Evolutionary conservation across 208 protist genomes (phyloP).

Genomic region (Entamoeba moshkovskii): DNA sequence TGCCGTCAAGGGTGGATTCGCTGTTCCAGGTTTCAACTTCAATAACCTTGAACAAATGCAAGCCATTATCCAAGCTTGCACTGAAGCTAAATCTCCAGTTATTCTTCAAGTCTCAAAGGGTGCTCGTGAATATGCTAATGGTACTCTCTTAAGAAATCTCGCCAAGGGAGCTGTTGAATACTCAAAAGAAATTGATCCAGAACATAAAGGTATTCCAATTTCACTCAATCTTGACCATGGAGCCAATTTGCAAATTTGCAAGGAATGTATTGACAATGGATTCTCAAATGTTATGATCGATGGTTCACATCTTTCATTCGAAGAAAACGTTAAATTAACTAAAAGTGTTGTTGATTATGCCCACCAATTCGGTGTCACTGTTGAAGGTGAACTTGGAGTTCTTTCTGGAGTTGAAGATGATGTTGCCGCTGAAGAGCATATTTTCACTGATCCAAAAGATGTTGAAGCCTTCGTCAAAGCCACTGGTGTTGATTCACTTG

Average conservation of each 20-base stretch:
- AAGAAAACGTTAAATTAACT: slow-evolving; percentile 41
- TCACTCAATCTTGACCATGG: slow-evolving; percentile 40
- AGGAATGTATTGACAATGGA: slow-evolving; percentile 26
- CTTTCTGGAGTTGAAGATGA: slow-evolving; percentile 43
- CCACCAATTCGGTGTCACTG: slow-evolving; percentile 32
- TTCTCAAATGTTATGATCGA: slow-evolving; percentile 50
- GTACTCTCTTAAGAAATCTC: slow-evolving; percentile 37
- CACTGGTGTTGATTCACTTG: slow-evolving; percentile 41
- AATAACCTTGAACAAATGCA: slow-evolving; percentile 44
- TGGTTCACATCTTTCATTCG: slow-evolving; percentile 33
- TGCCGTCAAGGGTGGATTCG: slow-evolving; percentile 31
- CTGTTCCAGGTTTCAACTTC: slow-evolving; percentile 39
- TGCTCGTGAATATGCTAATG: slow-evolving; percentile 38
- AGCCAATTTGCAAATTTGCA: slow-evolving; percentile 27
- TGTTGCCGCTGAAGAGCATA: slow-evolving; percentile 15
- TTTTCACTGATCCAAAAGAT: slow-evolving; percentile 36
- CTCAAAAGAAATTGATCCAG: no score
- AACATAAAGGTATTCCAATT: slow-evolving; percentile 34
- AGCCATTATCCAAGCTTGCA: slow-evolving; percentile 33
- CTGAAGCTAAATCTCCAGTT: slow-evolving; percentile 35
- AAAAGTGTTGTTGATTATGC: slow-evolving; percentile 40
- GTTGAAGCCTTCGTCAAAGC: slow-evolving; percentile 28
- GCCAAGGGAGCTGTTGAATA: slow-evolving; percentile 31
- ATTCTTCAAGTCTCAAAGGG: slow-evolving; percentile 41
- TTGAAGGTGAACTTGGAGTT: slow-evolving; percentile 41